phyloP scores from a whole-genome alignment of 345 rosid species.

The Mercurialis annua region DNA sequence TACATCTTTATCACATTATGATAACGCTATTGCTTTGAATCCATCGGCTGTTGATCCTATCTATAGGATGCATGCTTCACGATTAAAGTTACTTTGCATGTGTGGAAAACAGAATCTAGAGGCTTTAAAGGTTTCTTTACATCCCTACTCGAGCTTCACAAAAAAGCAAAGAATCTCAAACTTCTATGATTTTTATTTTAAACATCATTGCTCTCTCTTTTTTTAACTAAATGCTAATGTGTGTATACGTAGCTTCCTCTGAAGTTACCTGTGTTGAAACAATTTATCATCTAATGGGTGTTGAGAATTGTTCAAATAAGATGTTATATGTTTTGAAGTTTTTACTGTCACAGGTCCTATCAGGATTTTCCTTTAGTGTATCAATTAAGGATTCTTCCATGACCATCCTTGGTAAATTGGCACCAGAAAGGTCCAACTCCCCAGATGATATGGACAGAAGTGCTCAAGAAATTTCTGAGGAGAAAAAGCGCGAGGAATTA shows the following conservation, averaged over 20 bases:
- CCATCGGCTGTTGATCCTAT: constrained; percentile 86
- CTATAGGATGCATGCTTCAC: constrained; percentile 97
- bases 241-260: not conserved
- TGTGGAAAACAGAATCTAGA: constrained; percentile 64
- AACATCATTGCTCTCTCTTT: not conserved
- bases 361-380: constrained; percentile 55
- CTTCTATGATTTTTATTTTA: not conserved
- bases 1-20: constrained; percentile 63
- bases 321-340: constrained; percentile 2
- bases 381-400: constrained; percentile 56
- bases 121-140: constrained; percentile 60
- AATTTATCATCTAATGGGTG: constrained; percentile 6
- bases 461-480: constrained; percentile 36
- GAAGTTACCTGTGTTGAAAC: not conserved
- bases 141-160: not conserved
- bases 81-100: constrained; percentile 69
- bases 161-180: not conserved
- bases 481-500: constrained; percentile 40
- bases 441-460: constrained; percentile 38
- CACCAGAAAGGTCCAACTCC: constrained; percentile 39
- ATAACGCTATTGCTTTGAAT: constrained; percentile 74
- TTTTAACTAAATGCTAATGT: not conserved
- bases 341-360: constrained; percentile 50
- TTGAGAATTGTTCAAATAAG: constrained; percentile 1
- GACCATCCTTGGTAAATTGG: constrained; percentile 43